These are phyloP conservation scores for Penicillium sp. DNA, from an alignment of 2,329 filamentous ascomycete genomes.

Conservation along the genomic window DNA sequence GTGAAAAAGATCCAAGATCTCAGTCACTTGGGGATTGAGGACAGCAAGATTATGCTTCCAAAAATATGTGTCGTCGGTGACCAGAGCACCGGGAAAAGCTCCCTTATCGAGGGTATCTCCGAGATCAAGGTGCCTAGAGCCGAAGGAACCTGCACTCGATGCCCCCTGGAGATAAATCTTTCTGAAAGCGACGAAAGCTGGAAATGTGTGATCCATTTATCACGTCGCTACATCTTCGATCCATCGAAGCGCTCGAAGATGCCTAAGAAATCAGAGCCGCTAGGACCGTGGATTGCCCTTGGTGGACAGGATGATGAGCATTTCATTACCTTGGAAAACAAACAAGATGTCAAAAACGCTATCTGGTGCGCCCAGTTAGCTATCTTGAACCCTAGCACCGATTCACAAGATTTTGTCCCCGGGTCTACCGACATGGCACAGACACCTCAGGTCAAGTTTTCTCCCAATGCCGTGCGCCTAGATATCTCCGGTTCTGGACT, in stretches of 20 bases:
- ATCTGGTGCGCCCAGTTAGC: constrained; percentile 75
- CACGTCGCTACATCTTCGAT: constrained; percentile 56
- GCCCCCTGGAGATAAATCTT: constrained; percentile 75
- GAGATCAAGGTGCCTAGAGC: constrained; percentile 70
- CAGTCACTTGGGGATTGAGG: constrained; percentile 68
- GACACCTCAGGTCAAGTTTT: constrained; percentile 62
- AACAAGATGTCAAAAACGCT: constrained; percentile 62
- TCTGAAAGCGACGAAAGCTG: constrained; percentile 56
- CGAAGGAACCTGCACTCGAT: constrained; percentile 73
- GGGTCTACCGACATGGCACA: constrained; percentile 34
- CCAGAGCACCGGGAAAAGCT: constrained; percentile 80
- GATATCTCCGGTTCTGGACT: constrained; percentile 70
- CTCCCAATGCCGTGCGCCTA: constrained; percentile 75
- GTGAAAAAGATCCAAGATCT: constrained; percentile 55
- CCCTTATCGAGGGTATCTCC: constrained; percentile 57
- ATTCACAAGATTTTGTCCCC: constrained; percentile 55
- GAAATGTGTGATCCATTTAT: constrained; percentile 66
- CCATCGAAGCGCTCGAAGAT: constrained; percentile 38
- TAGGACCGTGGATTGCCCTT: constrained; percentile 62
- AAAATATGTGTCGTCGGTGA: constrained; percentile 82
- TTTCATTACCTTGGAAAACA: constrained; percentile 64
- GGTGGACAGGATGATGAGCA: constrained; percentile 46
- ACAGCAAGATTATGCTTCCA: constrained; percentile 64
- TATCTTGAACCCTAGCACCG: constrained; percentile 64
- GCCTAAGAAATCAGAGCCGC: constrained; percentile 52